phyloP scores from a whole-genome alignment of 257 asterid genomes.

The Voacanga thouarsii region DNA sequence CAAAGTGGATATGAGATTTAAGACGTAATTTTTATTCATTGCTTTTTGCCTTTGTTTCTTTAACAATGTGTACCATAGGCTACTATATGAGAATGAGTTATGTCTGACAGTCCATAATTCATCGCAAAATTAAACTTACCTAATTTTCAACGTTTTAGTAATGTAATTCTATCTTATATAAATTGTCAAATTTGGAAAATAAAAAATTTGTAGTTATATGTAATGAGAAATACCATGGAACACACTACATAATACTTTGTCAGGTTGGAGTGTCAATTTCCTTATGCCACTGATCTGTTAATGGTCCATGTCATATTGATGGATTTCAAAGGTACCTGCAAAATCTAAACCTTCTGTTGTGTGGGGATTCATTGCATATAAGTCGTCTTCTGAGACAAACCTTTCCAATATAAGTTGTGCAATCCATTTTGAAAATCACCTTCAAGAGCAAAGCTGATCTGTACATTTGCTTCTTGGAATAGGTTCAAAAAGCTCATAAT shows the following conservation, averaged over 20 bases:
- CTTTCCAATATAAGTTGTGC: background rate
- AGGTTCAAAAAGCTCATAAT: slow-evolving; percentile 95
- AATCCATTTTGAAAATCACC: background rate
- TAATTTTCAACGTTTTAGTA: background rate
- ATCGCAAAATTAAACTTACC: background rate
- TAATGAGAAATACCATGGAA: background rate
- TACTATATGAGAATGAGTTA: background rate
- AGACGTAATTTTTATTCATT: background rate
- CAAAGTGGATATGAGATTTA: background rate
- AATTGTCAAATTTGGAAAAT: background rate
- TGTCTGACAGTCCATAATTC: background rate
- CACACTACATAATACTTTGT: background rate
- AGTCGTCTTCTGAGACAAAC: background rate
- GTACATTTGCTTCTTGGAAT: slow-evolving; percentile 2
- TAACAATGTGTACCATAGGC: background rate
- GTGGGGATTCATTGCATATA: background rate
- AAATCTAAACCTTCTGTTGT: background rate
- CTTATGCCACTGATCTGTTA: background rate
- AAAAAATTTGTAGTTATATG: background rate
- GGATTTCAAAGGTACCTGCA: background rate
- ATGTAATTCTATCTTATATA: background rate
- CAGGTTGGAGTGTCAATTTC: background rate
- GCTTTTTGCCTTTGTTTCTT: background rate
- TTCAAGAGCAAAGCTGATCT: background rate
- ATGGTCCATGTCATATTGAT: background rate